Percentiles rank a stretch among this genome's conserved stretches.
phyloP scores from a whole-genome alignment of 2,329 filamentous ascomycete genomes.

The Clarireedia hainanense region DNA sequence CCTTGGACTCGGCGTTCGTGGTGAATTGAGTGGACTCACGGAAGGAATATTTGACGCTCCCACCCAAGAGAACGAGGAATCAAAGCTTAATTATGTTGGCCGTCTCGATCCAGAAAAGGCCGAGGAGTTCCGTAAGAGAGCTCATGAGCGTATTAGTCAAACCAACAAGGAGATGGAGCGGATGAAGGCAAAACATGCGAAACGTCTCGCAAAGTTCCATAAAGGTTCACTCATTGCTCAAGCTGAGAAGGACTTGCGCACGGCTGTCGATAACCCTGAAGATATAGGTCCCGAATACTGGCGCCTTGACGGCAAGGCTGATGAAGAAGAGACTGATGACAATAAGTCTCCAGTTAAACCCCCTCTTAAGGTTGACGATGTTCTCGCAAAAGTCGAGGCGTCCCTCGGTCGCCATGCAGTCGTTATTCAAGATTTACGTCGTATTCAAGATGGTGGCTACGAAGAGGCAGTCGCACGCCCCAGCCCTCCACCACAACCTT shows the following conservation, averaged over 20 bases:
- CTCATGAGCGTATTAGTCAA: slow-evolving; percentile 61
- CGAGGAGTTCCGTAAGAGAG: slow-evolving; percentile 75
- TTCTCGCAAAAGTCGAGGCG: slow-evolving; percentile 67
- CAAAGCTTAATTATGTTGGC: slow-evolving; percentile 40
- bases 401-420: slow-evolving; percentile 60
- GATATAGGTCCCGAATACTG: slow-evolving; percentile 53
- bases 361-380: slow-evolving; percentile 54
- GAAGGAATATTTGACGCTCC: slow-evolving; percentile 73
- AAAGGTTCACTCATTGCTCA: slow-evolving; percentile 60
- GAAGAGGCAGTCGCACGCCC: slow-evolving; percentile 41
- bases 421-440: slow-evolving; percentile 55
- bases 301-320: slow-evolving; percentile 52
- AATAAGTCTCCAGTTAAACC: slow-evolving; percentile 23
- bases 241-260: slow-evolving; percentile 69
- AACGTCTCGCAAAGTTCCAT: slow-evolving; percentile 66
- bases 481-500: slow-evolving; percentile 38
- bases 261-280: slow-evolving; percentile 47
- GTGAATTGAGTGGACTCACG: slow-evolving; percentile 73
- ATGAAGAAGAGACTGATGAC: slow-evolving; percentile 40
- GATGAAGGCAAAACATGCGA: slow-evolving; percentile 73
- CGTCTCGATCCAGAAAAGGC: slow-evolving; percentile 69
- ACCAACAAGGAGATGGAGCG: slow-evolving; percentile 76
- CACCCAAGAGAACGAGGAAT: slow-evolving; percentile 38
- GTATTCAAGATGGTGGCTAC: slow-evolving; percentile 71
- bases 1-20: slow-evolving; percentile 76